These are phyloP conservation scores for Limonium bicolor DNA, from an alignment of 148 eudicot species.

Conservation along the genomic window DNA sequence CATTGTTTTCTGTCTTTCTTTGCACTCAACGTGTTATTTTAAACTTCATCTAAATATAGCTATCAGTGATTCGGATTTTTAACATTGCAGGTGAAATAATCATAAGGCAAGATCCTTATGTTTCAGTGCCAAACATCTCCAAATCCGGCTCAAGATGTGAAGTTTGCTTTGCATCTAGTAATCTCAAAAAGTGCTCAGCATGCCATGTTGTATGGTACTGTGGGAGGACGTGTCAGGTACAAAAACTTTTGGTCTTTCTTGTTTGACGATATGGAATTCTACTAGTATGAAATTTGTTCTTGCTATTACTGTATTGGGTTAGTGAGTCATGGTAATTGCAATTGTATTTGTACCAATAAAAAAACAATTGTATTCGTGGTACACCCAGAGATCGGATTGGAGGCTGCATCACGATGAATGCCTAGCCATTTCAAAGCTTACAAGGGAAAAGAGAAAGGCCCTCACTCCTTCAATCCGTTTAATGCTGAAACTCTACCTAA, in stretches of 20 bases:
- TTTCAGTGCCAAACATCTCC: slow-evolving; percentile 50
- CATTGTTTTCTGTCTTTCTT: background rate
- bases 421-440: slow-evolving; percentile 40
- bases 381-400: slow-evolving; percentile 77
- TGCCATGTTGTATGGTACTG: slow-evolving; percentile 88
- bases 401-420: slow-evolving; percentile 80
- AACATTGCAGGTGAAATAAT: slow-evolving; percentile 64
- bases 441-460: slow-evolving; percentile 39
- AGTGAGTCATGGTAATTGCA: no score
- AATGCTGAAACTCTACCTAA: slow-evolving; percentile 71
- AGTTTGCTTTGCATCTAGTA: slow-evolving; percentile 45
- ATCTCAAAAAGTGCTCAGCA: slow-evolving; percentile 69
- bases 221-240: slow-evolving; percentile 82
- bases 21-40: background rate
- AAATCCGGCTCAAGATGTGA: slow-evolving; percentile 48
- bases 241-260: no score
- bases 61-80: background rate
- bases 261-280: no score
- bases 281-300: no score
- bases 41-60: background rate
- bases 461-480: slow-evolving; percentile 75
- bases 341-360: no score
- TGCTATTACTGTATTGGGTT: no score
- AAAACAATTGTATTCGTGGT: no score
- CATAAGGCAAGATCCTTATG: slow-evolving; percentile 62